These are phyloP conservation scores for Capsicum chinense DNA, from an alignment of 257 asterid species.

Conservation along the genomic window DNA sequence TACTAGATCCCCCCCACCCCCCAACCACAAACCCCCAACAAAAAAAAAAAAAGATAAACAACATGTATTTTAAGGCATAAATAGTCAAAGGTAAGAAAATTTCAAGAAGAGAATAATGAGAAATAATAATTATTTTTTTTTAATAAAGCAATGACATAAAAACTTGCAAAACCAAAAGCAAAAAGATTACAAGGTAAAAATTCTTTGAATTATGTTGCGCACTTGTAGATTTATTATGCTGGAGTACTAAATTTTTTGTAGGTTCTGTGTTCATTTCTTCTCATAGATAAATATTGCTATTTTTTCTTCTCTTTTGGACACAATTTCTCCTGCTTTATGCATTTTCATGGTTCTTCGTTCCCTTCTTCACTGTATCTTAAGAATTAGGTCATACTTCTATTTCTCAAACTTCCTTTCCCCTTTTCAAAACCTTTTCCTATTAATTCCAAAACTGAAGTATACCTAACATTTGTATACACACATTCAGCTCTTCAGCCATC, in stretches of 20 bases:
- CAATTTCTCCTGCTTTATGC: not conserved
- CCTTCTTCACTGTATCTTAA: not conserved
- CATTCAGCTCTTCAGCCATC: not conserved
- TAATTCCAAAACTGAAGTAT: not conserved
- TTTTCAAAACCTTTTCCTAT: not conserved
- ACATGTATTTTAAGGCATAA: not conserved
- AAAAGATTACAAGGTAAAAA: not conserved
- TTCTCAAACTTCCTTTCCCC: not conserved
- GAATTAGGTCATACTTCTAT: not conserved
- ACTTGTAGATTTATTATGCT: conserved; percentile 1
- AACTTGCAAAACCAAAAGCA: not conserved
- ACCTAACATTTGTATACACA: conserved; percentile 2
- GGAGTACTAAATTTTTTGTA: not conserved
- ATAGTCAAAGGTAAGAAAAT: not conserved
- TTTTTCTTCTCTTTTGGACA: not conserved
- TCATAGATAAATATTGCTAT: not conserved
- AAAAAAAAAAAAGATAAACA: not conserved
- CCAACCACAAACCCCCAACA: no score
- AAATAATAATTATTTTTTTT: not conserved
- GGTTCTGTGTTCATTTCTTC: not conserved
- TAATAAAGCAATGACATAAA: not conserved
- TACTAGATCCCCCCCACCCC: not conserved
- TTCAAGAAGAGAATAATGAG: not conserved
- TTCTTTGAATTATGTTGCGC: not conserved
- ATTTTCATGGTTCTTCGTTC: not conserved